A percentile compares a stretch with the other conserved stretches of the same genome.
Evolutionary conservation across 805 yeast genomes (phyloP).

Genomic region (Teunomyces stri): DNA sequence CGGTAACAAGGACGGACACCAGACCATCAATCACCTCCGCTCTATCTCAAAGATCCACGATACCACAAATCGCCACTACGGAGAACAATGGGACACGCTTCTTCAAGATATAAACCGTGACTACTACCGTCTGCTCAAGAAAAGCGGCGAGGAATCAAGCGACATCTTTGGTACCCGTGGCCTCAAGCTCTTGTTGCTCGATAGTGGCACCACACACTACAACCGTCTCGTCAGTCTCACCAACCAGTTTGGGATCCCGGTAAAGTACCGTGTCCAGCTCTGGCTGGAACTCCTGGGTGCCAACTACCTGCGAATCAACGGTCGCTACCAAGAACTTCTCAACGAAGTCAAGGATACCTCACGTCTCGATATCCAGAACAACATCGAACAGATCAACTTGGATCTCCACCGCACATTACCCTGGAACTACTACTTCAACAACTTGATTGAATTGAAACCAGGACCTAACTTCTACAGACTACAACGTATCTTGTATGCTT

Average conservation of each 20-base stretch:
- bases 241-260: slow-evolving; percentile 45
- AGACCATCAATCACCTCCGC: slow-evolving; percentile 27
- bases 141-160: slow-evolving; percentile 6
- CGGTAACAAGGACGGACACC: slow-evolving; percentile 10
- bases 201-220: slow-evolving; percentile 9
- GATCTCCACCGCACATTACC: slow-evolving; percentile 59
- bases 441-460: slow-evolving; percentile 36
- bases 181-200: slow-evolving; percentile 23
- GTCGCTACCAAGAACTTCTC: slow-evolving; percentile 41
- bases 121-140: slow-evolving; percentile 14
- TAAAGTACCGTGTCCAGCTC: slow-evolving; percentile 43
- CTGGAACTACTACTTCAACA: slow-evolving; percentile 47
- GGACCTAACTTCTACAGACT: slow-evolving; percentile 54
- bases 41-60: slow-evolving; percentile 46
- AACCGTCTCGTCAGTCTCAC: slow-evolving; percentile 27
- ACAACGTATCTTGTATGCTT: slow-evolving; percentile 48
- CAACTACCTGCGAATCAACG: slow-evolving; percentile 40
- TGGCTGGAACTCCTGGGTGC: slow-evolving; percentile 60
- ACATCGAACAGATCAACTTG: slow-evolving; percentile 48
- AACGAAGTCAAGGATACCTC: slow-evolving; percentile 9
- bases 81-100: slow-evolving; percentile 46
- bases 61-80: slow-evolving; percentile 34
- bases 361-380: slow-evolving; percentile 10
- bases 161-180: slow-evolving; percentile 41
- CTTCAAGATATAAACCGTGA: slow-evolving; percentile 30